Base-by-base conservation (phyloP, 352 stramenopile genomes). In the Phytophthora melonis region DNA sequence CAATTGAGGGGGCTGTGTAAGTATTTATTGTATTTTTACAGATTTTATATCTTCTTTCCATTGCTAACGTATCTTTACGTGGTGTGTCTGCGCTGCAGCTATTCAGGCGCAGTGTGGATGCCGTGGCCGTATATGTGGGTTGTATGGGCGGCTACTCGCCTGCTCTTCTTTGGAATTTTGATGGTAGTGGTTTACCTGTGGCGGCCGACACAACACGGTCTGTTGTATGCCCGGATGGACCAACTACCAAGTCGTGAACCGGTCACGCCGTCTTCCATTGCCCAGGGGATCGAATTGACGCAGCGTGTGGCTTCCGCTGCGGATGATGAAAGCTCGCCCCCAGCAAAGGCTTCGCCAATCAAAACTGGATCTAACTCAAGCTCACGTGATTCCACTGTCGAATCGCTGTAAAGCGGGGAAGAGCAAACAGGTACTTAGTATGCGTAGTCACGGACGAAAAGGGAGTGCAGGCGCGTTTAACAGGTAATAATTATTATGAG, bases 71-170 rank as follows among this genome's bases (percentile, higher is more conserved):
- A 30, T 3, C 19, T 21, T 32, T n/a, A 18, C 57, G 10, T 58
- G 49, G 10, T 50, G 23, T 50, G 16, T 13, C 43, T 19, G 66
- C 65, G 27, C 11, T 34, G 58, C 47, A 95, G 89, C n/a, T 95
- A 96, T 74, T 90, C 87, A 2, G 85, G 80, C 4, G 82, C 66
- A 11, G n/a, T 95, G 9, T 57, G 68, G 56, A 58, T 97, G 47
- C 72, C 83, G 10, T 95, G 90, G 90, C 74, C 89, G 62, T 86
- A 83, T 34, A 87, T 87, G 45, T 97, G 90, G 90, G 52, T 94
- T 18, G 80, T 97, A 43, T 97, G 88, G 88, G 88, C 88, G 1
- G 84, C 79, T 18, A 91, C 90, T 68, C 84, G 87, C 5, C 63
- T 94, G 36, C 76, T 96, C 25, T 89, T 89, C 58, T 95, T 94